Conservation (phyloP, 768 basidiomycete genomes). For the Ramaria sp. region DNA sequence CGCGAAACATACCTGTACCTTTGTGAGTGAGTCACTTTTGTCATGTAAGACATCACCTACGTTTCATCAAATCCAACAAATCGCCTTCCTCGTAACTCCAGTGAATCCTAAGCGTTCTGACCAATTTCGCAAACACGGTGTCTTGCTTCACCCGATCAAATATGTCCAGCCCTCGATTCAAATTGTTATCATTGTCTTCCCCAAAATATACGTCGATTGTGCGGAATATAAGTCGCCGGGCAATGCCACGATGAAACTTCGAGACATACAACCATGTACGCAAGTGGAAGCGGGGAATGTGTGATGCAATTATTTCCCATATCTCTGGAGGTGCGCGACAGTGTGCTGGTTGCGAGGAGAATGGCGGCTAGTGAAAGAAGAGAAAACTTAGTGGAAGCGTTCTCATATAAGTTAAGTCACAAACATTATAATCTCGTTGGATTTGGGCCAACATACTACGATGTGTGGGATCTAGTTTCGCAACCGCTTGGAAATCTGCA, state of each 20-base stretch:
- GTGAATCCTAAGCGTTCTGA: slow-evolving; percentile 51
- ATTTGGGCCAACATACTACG: slow-evolving; percentile 37
- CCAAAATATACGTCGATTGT: slow-evolving; percentile 60
- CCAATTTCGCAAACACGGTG: slow-evolving; percentile 44
- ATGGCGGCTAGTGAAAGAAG: slow-evolving; percentile 12
- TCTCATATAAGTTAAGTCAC: slow-evolving; percentile 10
- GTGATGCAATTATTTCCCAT: slow-evolving; percentile 55
- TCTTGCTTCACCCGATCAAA: slow-evolving; percentile 58
- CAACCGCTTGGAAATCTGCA: slow-evolving; percentile 50
- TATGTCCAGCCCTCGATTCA: slow-evolving; percentile 53
- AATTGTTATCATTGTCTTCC: slow-evolving; percentile 34
- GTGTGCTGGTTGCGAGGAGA: slow-evolving; percentile 43
- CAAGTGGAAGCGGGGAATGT: slow-evolving; percentile 54
- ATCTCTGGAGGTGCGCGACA: slow-evolving; percentile 55
- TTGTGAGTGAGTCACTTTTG: not conserved
- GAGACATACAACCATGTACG: slow-evolving; percentile 63
- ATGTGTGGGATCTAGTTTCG: slow-evolving; percentile 51
- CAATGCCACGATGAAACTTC: slow-evolving; percentile 53
- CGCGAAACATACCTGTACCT: slow-evolving; percentile 44
- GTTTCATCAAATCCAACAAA: slow-evolving; percentile 49
- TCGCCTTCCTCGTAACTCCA: slow-evolving; percentile 65
- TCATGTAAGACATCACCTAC: slow-evolving; percentile 23
- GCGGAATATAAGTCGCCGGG: slow-evolving; percentile 53
- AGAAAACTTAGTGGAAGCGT: not conserved
- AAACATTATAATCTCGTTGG: slow-evolving; percentile 37